phyloP scores from a whole-genome alignment of 2,329 filamentous ascomycete species.

The Trichoderma harzianum region DNA sequence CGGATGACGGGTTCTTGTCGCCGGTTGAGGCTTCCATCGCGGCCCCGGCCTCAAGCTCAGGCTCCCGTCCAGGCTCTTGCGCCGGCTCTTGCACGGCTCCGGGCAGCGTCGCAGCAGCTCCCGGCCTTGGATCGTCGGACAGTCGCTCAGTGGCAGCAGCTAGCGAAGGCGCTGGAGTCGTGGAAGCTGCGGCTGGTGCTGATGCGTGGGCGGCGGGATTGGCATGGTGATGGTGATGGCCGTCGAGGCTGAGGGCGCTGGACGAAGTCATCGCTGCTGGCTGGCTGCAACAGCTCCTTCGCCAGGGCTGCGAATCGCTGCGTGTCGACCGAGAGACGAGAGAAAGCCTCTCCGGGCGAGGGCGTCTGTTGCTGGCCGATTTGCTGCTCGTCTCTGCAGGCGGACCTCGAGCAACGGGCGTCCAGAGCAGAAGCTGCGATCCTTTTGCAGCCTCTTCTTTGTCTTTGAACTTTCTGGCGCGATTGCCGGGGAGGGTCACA shows the following conservation, averaged over 20 bases:
- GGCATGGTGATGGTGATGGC: constrained; percentile 17
- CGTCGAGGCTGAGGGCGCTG: constrained; percentile 34
- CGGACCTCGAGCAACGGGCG: constrained; percentile 21
- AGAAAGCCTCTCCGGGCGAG: neutral
- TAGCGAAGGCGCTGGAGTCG: constrained; percentile 6
- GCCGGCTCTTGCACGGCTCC: constrained; percentile 5
- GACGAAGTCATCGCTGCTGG: constrained; percentile 60
- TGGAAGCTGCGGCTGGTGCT: neutral
- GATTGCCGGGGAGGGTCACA: constrained; percentile 21
- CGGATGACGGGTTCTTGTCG: neutral
- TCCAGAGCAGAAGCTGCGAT: constrained; percentile 11
- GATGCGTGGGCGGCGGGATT: neutral
- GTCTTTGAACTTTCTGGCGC: constrained; percentile 18
- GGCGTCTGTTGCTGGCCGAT: neutral
- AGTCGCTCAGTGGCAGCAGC: neutral
- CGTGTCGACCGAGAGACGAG: neutral
- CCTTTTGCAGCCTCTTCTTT: constrained; percentile 17
- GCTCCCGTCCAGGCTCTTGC: constrained; percentile 6
- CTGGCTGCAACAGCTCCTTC: constrained; percentile 54
- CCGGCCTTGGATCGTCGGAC: neutral
- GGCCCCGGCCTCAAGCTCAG: neutral
- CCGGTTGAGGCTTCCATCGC: neutral
- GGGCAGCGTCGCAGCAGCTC: neutral
- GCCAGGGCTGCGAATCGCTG: constrained; percentile 30
- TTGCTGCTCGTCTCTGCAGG: neutral